phyloP scores from a whole-genome alignment of 805 yeast genomes.

The Candida anglica region DNA sequence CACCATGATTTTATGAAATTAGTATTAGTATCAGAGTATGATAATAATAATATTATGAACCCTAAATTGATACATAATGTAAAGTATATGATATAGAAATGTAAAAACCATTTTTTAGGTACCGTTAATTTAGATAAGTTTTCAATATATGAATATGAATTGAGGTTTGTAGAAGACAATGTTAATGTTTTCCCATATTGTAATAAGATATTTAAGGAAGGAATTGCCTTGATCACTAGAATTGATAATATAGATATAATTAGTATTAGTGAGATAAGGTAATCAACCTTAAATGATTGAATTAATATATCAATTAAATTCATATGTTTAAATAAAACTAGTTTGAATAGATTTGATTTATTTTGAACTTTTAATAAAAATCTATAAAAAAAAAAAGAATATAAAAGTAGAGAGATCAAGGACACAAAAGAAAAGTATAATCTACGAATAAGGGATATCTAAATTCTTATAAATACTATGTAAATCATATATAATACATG shows the following conservation, averaged over 20 bases:
- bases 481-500: no score
- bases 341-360: no score
- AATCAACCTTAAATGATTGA: no score
- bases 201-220: slow-evolving; percentile 15
- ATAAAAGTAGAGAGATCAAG: no score
- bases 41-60: slow-evolving; percentile 4
- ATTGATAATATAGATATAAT: slow-evolving; percentile 7
- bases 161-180: neutral
- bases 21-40: slow-evolving; percentile 3
- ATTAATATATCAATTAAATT: no score
- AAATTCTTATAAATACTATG: no score
- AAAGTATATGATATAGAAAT: slow-evolving; percentile 53
- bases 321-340: no score
- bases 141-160: slow-evolving; percentile 1
- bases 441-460: no score
- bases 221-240: slow-evolving; percentile 10
- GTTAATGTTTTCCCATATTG: slow-evolving; percentile 18
- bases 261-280: slow-evolving; percentile 1
- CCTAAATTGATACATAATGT: slow-evolving; percentile 15
- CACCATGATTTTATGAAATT: no score
- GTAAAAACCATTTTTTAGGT: slow-evolving; percentile 60
- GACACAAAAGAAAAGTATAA: no score
- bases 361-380: slow-evolving; percentile 4
- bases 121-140: slow-evolving; percentile 37
- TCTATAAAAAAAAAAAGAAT: no score